These are phyloP conservation scores for Suillus subaureus DNA, from an alignment of 768 basidiomycete genomes.

Conservation along the genomic window DNA sequence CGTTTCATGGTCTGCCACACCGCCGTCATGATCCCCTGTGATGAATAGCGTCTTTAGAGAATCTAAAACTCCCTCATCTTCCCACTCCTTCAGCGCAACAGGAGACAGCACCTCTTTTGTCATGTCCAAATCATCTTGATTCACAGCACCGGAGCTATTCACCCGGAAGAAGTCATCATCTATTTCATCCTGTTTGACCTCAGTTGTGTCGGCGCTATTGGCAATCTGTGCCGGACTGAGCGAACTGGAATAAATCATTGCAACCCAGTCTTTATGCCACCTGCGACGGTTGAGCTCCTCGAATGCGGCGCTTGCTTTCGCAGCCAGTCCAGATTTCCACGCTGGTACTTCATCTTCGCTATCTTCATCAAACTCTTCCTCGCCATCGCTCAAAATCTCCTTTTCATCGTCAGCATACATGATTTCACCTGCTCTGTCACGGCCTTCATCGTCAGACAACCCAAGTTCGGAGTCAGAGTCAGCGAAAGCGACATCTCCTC, in stretches of 20 bases:
- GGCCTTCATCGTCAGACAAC: conserved; percentile 49
- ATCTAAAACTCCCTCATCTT: conserved; percentile 82
- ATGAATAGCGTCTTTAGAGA: conserved; percentile 90
- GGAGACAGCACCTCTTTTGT: conserved; percentile 60
- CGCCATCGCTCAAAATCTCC: conserved; percentile 51
- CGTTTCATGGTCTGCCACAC: conserved; percentile 40
- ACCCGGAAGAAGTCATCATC: conserved; percentile 80
- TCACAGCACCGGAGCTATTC: conserved; percentile 37
- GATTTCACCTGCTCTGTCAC: conserved; percentile 30
- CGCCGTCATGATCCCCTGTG: conserved; percentile 57
- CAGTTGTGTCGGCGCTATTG: conserved; percentile 33
- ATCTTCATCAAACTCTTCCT: conserved; percentile 43
- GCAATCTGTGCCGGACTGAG: conserved; percentile 74
- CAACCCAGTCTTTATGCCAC: conserved; percentile 75
- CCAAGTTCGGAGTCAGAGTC: conserved; percentile 80
- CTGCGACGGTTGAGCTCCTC: conserved; percentile 38
- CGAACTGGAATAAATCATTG: conserved; percentile 75
- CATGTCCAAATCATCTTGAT: conserved; percentile 65
- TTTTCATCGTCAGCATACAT: conserved; percentile 54
- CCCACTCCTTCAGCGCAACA: conserved; percentile 72
- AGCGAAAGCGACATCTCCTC: conserved; percentile 61
- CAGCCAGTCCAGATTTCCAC: conserved; percentile 75
- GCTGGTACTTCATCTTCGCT: conserved; percentile 49
- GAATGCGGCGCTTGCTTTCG: conserved; percentile 48
- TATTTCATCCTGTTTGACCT: conserved; percentile 31